Base-by-base conservation (phyloP, 2,329 filamentous ascomycete genomes). In the Penicillium sp. region DNA sequence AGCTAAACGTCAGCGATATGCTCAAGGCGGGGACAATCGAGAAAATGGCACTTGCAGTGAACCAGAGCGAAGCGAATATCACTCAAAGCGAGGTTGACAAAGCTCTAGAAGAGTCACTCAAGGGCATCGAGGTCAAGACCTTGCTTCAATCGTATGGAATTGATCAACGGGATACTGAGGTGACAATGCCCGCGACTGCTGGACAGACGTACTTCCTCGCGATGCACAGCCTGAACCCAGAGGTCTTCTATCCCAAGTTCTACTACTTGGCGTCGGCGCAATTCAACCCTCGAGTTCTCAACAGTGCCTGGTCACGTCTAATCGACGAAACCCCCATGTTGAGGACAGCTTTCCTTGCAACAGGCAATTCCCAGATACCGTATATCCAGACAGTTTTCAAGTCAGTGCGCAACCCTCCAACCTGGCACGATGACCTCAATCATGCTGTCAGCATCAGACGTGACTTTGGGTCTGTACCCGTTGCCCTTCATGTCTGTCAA, bases 161-260 rank as follows among this genome's bases (percentile, higher is more conserved):
- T 0, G 58, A 75, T 0, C 19, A 68, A 1, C 63, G 77, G 0
- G 71, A 83, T 4, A 75, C 90, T 13, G 83, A 89, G 59, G 69
- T 69, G 0, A 64, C 89, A 0, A 72, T 94, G 1, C 91, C 91
- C 1, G 87, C 88, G 2, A 86, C 90, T 3, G 83, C 92, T 2
- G 90, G 92, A 67, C 92, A 97, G 71, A 77, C 85, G 0, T 93
- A 95, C 73, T 91, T 95, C 87, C 79, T 97, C 27, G 87, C 85
- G 16, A 82, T 86, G 44, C 83, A 89, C 61, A 87, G 85, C 44
- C 86, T 87, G 0, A 69, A 78, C 1, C 89, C 91, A 0, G 71
- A 74, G 0, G 79, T 91, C 0, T 96, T 96, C 75, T 92, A 89
- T 68, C 86, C 91, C 0, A 83, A 81, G 0, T 96, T 97, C 71